These are phyloP conservation scores for Exophiala sideris DNA, from an alignment of 2,329 filamentous ascomycete species.

Conservation along the genomic window DNA sequence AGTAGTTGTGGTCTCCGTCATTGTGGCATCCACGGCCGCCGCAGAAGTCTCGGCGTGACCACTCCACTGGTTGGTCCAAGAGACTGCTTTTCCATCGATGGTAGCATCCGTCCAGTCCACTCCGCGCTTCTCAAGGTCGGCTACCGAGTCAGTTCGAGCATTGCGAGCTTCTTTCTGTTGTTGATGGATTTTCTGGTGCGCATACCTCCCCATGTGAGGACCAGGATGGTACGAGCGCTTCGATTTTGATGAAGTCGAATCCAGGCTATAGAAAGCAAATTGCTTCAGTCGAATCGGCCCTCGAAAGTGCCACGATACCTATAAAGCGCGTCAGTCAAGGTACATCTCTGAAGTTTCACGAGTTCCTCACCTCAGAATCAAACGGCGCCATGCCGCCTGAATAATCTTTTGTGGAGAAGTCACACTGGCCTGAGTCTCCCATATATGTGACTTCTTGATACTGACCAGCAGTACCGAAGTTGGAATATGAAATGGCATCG, in stretches of 20 bases:
- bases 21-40: neutral
- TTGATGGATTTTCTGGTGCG: constrained; percentile 53
- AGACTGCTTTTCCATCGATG: too few species aligned
- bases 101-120: constrained; percentile 30
- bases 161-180: constrained; percentile 37
- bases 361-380: constrained; percentile 63
- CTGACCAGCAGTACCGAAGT: constrained; percentile 57
- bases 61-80: too few species aligned
- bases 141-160: neutral
- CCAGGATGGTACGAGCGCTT: constrained; percentile 40
- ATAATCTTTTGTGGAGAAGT: constrained; percentile 49
- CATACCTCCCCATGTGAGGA: constrained; percentile 36
- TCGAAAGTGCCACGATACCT: constrained; percentile 71
- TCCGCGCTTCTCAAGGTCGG: constrained; percentile 41
- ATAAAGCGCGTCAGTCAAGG: neutral
- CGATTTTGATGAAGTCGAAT: constrained; percentile 26
- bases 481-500: constrained; percentile 63
- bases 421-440: constrained; percentile 50
- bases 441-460: constrained; percentile 66
- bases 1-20: neutral
- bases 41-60: too few species aligned
- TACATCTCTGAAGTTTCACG: too few species aligned
- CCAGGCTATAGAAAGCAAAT: constrained; percentile 66
- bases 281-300: constrained; percentile 66
- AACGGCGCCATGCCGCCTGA: constrained; percentile 63